Evolutionary conservation across 108 stramenopile species (phyloP), one percentile per base, ranked within the genome.

Genomic region (Discostella stelligeroides): DNA sequence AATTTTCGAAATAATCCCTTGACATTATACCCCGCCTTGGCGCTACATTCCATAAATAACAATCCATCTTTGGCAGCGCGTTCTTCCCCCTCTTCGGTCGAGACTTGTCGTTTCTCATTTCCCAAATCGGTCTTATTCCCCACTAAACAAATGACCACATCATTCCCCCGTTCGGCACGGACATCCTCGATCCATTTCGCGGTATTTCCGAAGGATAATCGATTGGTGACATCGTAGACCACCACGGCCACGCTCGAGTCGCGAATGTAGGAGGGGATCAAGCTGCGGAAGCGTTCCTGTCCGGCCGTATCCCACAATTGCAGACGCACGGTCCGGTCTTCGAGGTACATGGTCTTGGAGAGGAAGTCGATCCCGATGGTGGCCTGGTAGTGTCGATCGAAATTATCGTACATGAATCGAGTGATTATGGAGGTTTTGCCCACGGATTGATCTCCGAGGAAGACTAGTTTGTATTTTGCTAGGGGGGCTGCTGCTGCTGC

Each of bases 291-390:
- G 24, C 93, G 87, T 72, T 99, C 98, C 78, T 99, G 99, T 18
- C 99, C 99, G 0, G 99, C 99, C 3, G 99, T 98, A 56, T 99
- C 99, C 99, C 99, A 99, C 2, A 99, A 86, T 81, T 99, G 99
- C 60, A 99, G 78, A 30, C 99, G 91, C 21, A 99, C 99, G 15
- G 99, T 99, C 5, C 99, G 90, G 67, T 98, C 98, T 71, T 98
- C 97, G 63, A 99, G 85, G 75, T 99, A 94, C 92, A 94, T 94
- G 8, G 99, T 98, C 80, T 99, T 99, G 46, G 96, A 97, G 20
- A 99, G 84, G 73, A 99, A 99, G 74, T 99, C 99, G 73, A 99
- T 98, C 2, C 98, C 98, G 61, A 99, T 99, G 7, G 98, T 99
- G 17, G 98, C 98, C 81, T 98, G 98, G 70, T 98, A 98, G 66